Conservation (phyloP, 2,329 filamentous ascomycete species). For the Hypoxylon rubiginosum region DNA sequence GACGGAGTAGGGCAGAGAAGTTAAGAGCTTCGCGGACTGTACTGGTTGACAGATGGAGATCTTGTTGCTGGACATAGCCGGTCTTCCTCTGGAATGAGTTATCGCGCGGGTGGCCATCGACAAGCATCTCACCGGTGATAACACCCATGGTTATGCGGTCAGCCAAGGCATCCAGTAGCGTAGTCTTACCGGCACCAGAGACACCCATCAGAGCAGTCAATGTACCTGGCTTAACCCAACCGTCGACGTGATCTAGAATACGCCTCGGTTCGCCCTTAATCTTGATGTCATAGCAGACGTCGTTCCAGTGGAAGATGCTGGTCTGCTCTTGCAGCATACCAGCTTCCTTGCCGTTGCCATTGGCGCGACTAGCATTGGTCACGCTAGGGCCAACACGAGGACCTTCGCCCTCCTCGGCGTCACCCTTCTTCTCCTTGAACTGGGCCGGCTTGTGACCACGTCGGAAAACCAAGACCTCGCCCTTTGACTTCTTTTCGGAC, state of each 20-base stretch:
- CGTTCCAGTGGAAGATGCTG: constrained; percentile 87
- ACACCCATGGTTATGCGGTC: constrained; percentile 91
- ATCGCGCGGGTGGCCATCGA: constrained; percentile 76
- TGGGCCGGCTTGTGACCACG: constrained; percentile 73
- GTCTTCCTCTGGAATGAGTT: constrained; percentile 91
- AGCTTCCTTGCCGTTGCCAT: constrained; percentile 55
- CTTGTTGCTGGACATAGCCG: constrained; percentile 92
- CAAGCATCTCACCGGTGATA: constrained; percentile 84
- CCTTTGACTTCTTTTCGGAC: constrained; percentile 77
- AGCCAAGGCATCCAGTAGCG: constrained; percentile 86
- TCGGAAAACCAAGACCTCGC: constrained; percentile 81
- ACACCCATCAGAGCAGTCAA: constrained; percentile 92
- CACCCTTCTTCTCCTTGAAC: constrained; percentile 73
- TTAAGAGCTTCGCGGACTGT: constrained; percentile 90
- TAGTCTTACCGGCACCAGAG: constrained; percentile 94
- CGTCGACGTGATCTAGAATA: constrained; percentile 87
- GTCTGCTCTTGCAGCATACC: constrained; percentile 69
- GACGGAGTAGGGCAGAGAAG: constrained; percentile 88
- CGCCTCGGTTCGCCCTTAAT: constrained; percentile 82
- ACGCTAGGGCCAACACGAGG: constrained; percentile 62
- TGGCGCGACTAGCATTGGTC: constrained; percentile 60
- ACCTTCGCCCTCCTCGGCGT: constrained; percentile 67
- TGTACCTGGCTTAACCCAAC: constrained; percentile 94
- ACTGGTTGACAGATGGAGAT: constrained; percentile 85
- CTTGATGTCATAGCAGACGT: constrained; percentile 82